A percentile compares a stretch with the other conserved stretches of the same genome.
Conservation (phyloP, 192 early-diverging fungal species). For the Entomortierella chlamydospora region DNA sequence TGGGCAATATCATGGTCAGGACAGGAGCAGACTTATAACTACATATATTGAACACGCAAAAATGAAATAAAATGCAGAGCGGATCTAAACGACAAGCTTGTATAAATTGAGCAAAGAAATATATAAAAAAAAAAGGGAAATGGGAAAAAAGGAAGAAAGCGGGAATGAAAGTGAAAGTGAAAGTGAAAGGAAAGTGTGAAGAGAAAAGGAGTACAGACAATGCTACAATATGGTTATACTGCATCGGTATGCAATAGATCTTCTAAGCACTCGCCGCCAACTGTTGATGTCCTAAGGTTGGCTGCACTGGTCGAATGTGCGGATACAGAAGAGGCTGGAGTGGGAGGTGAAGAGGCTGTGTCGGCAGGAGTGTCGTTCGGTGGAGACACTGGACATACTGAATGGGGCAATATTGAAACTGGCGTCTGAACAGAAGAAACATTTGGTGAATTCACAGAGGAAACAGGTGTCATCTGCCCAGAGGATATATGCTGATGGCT, state of each 20-base stretch:
- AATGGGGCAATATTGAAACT: background rate
- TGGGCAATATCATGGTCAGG: too few species aligned
- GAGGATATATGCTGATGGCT: constrained; percentile 16
- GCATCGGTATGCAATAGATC: constrained; percentile 11
- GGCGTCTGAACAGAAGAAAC: background rate
- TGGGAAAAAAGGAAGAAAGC: too few species aligned
- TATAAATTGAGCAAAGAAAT: too few species aligned
- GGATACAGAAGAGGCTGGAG: constrained; percentile 4
- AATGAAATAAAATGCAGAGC: too few species aligned
- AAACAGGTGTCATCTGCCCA: constrained; percentile 7
- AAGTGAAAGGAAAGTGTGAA: background rate
- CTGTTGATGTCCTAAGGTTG: constrained; percentile 27
- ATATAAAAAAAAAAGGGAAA: too few species aligned
- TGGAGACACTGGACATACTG: background rate
- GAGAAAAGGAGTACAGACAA: background rate
- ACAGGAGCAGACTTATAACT: too few species aligned
- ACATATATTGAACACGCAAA: too few species aligned
- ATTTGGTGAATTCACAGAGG: background rate
- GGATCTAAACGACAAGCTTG: too few species aligned
- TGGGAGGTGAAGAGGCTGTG: background rate
- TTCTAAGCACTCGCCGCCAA: constrained; percentile 28
- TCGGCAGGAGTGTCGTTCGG: background rate
- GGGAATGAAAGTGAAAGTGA: background rate
- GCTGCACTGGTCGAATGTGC: background rate
- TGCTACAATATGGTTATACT: background rate